Evolutionary conservation across 768 basidiomycete genomes (phyloP).

Genomic region (Boletus vinaceobasis): DNA sequence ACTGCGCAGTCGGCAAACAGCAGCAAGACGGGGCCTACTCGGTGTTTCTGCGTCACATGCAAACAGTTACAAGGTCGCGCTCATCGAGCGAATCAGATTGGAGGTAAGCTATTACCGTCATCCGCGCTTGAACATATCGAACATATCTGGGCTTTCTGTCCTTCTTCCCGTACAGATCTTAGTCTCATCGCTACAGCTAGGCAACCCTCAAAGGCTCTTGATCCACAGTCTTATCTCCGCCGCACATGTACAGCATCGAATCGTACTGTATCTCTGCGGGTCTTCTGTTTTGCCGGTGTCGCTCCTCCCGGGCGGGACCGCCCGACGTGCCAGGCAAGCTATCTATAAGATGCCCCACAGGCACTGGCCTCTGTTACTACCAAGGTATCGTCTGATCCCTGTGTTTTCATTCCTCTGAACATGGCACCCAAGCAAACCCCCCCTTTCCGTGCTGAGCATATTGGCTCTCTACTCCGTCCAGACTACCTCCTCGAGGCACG

Average conservation of each 20-base stretch:
- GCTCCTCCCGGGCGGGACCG: not conserved
- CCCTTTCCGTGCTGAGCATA: conserved; percentile 45
- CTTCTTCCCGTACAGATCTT: not conserved
- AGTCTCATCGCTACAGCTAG: not conserved
- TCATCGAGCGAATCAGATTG: not conserved
- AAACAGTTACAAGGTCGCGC: not conserved
- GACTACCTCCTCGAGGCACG: conserved; percentile 37
- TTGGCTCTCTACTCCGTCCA: conserved; percentile 45
- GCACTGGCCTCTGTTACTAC: not conserved
- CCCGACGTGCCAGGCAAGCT: no score
- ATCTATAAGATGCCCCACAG: conserved; percentile 1
- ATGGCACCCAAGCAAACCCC: conserved; percentile 30
- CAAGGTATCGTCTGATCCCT: not conserved
- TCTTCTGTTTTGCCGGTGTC: not conserved
- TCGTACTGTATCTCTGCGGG: not conserved
- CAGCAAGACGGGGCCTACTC: no score
- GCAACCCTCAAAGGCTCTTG: not conserved
- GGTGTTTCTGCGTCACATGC: no score
- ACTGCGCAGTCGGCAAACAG: no score
- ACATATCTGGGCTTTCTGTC: not conserved
- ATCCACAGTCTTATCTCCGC: not conserved
- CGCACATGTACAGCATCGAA: not conserved
- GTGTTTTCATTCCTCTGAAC: not conserved
- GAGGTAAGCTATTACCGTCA: not conserved
- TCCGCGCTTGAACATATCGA: not conserved